Base-by-base conservation (phyloP, 2,329 filamentous ascomycete genomes). In the Trichoderma harzianum region DNA sequence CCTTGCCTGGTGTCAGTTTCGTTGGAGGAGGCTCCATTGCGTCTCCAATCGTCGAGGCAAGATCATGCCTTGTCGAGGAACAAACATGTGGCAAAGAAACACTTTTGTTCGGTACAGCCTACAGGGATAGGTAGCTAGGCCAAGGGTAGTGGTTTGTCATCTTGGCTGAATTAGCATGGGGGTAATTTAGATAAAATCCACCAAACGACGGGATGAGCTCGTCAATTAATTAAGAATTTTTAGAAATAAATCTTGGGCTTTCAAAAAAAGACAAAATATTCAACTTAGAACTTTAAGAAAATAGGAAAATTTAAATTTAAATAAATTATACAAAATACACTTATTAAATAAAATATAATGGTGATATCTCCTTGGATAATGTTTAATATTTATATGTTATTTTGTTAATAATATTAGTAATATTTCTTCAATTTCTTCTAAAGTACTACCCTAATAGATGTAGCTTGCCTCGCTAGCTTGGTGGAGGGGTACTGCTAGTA, bases 401-500 rank as follows among this genome's bases (percentile, higher is more conserved):
- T 30, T 30, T 3, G 5, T 28, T 16, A 28, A 8, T 28, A 57
- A 57, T 10, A 28, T n/a, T 60, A 60, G 4, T 61, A n/a, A 60
- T 36, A 26, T 24, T 11, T 10, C 14, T 18, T 18, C 14, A 6
- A n/a, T 7, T 53, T 26, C 21, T 7, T 21, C 10, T 16, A 21
- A 36, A 12, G 18, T 10, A 16, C 24, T 34, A 57, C 32, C 7
- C 5, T 36, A 53, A 26, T 34, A 7, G 12, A n/a, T 67, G 34
- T 57, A 30, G 64, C 64, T 67, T 58, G 24, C 32, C 21, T 11
- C 3, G 26, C 10, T 67, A 67, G 51, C 51, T 67, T 21, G 24
- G 51, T 67, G 64, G 64, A 58, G 64, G 64, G 64, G 64, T 67
- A 67, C 63, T 26, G 32, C 43, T 51, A 67, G 64, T 55, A 61